phyloP scores from a whole-genome alignment of 257 asterid species.

The Lantana camara region DNA sequence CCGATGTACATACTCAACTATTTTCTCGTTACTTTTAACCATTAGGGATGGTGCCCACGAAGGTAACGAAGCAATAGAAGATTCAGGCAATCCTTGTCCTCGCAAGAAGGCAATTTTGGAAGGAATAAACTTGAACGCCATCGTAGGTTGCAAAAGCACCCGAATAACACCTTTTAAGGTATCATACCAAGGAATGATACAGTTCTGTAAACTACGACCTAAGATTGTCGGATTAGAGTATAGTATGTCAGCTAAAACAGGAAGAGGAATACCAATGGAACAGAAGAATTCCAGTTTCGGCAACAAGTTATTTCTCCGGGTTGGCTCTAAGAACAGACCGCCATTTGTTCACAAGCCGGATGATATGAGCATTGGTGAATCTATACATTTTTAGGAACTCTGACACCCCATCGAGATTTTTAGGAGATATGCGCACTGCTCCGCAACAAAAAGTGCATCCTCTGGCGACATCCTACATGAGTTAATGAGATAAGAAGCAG shows the following conservation, averaged over 20 bases:
- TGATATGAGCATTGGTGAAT: slow-evolving; percentile 23
- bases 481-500: slow-evolving; percentile 23
- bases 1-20: too few species aligned
- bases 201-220: slow-evolving; percentile 14
- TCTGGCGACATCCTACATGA: slow-evolving; percentile 31
- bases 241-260: neutral
- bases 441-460: slow-evolving; percentile 14
- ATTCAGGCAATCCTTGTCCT: too few species aligned
- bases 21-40: too few species aligned
- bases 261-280: slow-evolving; percentile 19
- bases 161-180: too few species aligned
- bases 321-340: slow-evolving; percentile 1
- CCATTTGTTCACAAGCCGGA: slow-evolving; percentile 5
- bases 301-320: slow-evolving; percentile 18
- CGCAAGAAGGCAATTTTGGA: too few species aligned
- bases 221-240: neutral
- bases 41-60: too few species aligned
- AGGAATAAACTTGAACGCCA: too few species aligned
- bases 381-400: slow-evolving; percentile 17
- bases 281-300: slow-evolving; percentile 38
- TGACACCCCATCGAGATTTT: slow-evolving; percentile 1
- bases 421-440: slow-evolving; percentile 13
- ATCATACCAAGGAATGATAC: slow-evolving; percentile 21
- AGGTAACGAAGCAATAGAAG: too few species aligned
- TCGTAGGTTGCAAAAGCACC: too few species aligned